Conservation (phyloP, 2,329 filamentous ascomycete genomes). For the Epichloe glyceriae region DNA sequence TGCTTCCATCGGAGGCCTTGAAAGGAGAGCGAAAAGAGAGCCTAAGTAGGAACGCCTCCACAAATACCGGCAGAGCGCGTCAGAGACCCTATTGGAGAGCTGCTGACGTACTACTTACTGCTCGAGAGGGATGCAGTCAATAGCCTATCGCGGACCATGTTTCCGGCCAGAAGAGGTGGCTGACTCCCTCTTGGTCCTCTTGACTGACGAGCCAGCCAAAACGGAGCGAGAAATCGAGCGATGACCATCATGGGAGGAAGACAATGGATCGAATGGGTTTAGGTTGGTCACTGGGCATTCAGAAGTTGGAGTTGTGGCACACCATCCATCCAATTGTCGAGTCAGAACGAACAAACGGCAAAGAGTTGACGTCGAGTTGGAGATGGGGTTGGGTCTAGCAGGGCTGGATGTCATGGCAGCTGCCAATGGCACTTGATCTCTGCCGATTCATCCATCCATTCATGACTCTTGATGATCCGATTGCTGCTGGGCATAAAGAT, state of each 20-base stretch:
- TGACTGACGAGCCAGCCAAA: background rate
- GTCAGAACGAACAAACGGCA: background rate
- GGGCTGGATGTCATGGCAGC: background rate
- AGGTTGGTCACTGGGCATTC: background rate
- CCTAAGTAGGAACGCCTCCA: too few species aligned
- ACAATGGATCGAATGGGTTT: background rate
- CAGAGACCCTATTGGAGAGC: too few species aligned
- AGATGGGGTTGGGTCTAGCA: background rate
- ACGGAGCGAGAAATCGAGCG: background rate
- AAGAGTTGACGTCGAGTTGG: background rate
- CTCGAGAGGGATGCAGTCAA: too few species aligned
- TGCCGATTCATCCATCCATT: background rate
- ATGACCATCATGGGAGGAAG: background rate
- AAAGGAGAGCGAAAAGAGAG: too few species aligned
- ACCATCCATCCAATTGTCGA: background rate
- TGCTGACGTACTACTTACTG: too few species aligned
- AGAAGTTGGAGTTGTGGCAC: background rate
- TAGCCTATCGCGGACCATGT: background rate
- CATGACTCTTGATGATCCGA: background rate
- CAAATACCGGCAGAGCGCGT: too few species aligned
- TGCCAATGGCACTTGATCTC: background rate
- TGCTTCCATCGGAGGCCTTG: conserved; percentile 13
- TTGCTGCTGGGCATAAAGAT: background rate
- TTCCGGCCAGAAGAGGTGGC: background rate
- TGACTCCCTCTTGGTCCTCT: background rate